A percentile compares a stretch with the other conserved stretches of the same genome.
These are phyloP conservation scores for Cladosporium sp. DNA, from an alignment of 2,329 filamentous ascomycete genomes.

Conservation along the genomic window DNA sequence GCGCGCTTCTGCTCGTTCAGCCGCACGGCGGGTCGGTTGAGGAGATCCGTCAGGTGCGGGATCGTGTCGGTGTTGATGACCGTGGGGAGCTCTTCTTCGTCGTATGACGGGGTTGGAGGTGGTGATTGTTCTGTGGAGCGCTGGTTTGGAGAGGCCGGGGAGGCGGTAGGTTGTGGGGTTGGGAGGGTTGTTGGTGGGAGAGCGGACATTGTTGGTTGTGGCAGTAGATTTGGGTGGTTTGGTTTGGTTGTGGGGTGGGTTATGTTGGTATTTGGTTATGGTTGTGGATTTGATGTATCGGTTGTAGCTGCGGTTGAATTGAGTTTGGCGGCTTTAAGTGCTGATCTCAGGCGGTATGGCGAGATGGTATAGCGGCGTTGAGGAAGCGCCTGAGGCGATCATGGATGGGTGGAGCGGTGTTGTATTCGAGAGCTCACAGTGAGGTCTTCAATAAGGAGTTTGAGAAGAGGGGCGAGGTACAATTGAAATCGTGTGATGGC, in stretches of 20 bases:
- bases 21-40: conserved; percentile 48
- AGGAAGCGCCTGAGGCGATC: neutral
- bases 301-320: neutral
- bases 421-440: too few relatives aligned
- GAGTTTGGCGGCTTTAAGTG: neutral
- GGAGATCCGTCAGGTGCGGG: conserved; percentile 46
- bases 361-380: neutral
- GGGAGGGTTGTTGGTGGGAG: conserved; percentile 7
- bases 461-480: too few relatives aligned
- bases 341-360: neutral
- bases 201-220: neutral
- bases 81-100: conserved; percentile 31
- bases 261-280: neutral
- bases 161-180: neutral
- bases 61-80: conserved; percentile 50
- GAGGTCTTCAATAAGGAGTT: too few relatives aligned
- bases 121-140: neutral
- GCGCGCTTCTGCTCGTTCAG: conserved; percentile 40
- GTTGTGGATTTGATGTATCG: neutral
- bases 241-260: neutral
- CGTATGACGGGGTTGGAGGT: neutral
- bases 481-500: too few relatives aligned
- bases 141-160: conserved; percentile 25
- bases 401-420: too few relatives aligned
- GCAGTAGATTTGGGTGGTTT: too few relatives aligned